Percentiles rank a stretch among this genome's conserved stretches.
These are phyloP conservation scores for Dactylellina parvicollis DNA, from an alignment of 2,329 filamentous ascomycete genomes.

Conservation along the genomic window DNA sequence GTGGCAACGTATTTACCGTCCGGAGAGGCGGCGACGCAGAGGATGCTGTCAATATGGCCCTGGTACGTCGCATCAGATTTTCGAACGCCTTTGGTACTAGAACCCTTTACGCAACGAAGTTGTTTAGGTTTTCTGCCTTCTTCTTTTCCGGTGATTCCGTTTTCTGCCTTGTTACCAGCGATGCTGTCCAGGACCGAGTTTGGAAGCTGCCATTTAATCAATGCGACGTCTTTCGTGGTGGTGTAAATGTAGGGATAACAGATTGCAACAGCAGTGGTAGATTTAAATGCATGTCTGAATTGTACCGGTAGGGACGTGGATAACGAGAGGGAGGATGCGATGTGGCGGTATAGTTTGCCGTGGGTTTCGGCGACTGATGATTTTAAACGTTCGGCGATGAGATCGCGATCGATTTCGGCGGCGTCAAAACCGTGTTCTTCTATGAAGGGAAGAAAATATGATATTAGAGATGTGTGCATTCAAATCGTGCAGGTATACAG, in stretches of 20 bases:
- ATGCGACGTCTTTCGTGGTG: slow-evolving; percentile 80
- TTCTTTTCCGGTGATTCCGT: slow-evolving; percentile 62
- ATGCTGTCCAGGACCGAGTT: slow-evolving; percentile 53
- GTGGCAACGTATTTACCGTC: slow-evolving; percentile 92
- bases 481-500: background rate
- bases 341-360: slow-evolving; percentile 83
- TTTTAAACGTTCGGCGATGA: slow-evolving; percentile 88
- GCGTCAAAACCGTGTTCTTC: slow-evolving; percentile 89
- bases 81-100: slow-evolving; percentile 61
- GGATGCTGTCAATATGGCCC: slow-evolving; percentile 81
- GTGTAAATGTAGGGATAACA: slow-evolving; percentile 86
- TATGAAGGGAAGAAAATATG: slow-evolving; percentile 17
- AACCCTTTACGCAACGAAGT: slow-evolving; percentile 71
- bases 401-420: slow-evolving; percentile 87
- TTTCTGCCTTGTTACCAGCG: slow-evolving; percentile 25
- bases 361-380: slow-evolving; percentile 76
- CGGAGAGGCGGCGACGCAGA: slow-evolving; percentile 84
- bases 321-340: slow-evolving; percentile 79
- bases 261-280: slow-evolving; percentile 81
- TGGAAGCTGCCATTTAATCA: slow-evolving; percentile 88
- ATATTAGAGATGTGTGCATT: slow-evolving; percentile 27
- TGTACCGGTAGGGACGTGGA: slow-evolving; percentile 73
- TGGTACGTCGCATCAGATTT: slow-evolving; percentile 74
- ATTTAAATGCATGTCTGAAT: slow-evolving; percentile 80
- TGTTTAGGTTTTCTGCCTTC: slow-evolving; percentile 72